A percentile compares a stretch with the other conserved stretches of the same genome.
Evolutionary conservation across 2,329 filamentous ascomycete genomes (phyloP).

Genomic region (Elsinoe ampelina): DNA sequence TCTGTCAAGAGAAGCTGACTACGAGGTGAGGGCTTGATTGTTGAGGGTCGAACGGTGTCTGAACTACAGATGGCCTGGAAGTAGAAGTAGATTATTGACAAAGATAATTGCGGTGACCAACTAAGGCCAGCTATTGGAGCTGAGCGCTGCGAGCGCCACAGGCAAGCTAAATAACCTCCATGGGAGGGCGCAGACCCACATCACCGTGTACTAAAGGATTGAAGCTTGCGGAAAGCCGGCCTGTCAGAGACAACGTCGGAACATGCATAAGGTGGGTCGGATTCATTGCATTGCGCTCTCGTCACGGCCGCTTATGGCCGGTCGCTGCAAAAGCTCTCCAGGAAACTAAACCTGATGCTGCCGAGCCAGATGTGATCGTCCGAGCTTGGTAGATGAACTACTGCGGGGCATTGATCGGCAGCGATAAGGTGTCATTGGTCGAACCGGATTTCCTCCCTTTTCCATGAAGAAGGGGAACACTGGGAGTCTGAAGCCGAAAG

Average conservation of each 20-base stretch:
- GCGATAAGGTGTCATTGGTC: neutral
- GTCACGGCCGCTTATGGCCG: neutral
- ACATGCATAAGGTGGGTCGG: neutral
- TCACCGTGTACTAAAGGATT: neutral
- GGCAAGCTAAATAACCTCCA: no score
- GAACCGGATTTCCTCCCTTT: neutral
- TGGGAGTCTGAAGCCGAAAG: neutral
- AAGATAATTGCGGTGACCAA: no score
- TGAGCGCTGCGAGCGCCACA: no score
- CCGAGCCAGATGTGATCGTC: neutral
- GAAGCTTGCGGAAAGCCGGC: neutral
- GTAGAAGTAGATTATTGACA: no score
- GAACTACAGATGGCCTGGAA: no score
- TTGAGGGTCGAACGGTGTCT: no score
- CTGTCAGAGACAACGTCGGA: neutral
- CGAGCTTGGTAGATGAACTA: neutral
- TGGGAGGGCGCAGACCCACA: neutral
- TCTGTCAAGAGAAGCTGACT: no score
- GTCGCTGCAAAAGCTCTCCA: neutral
- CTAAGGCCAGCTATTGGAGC: no score
- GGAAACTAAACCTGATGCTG: neutral
- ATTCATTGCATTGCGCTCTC: neutral
- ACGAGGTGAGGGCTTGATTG: no score
- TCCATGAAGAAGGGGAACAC: neutral
- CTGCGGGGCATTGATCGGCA: neutral